A percentile compares a stretch with the other conserved stretches of the same genome.
Evolutionary conservation across 2,329 filamentous ascomycete genomes (phyloP).

Genomic region (Proliferodiscus dingleyae): DNA sequence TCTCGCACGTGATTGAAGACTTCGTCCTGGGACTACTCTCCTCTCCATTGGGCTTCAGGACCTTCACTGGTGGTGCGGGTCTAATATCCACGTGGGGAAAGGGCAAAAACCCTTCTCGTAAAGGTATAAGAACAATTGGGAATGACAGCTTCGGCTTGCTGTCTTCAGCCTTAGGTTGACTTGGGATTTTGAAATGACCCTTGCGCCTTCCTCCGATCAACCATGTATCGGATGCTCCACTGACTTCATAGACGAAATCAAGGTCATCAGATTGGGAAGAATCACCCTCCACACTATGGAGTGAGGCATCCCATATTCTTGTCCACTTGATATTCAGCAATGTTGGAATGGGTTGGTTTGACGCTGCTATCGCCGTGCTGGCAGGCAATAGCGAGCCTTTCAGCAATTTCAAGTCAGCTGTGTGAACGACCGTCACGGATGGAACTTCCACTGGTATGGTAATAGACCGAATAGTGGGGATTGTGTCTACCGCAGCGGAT

Average conservation of each 20-base stretch:
- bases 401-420: conserved; percentile 60
- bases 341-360: conserved; percentile 62
- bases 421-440: conserved; percentile 76
- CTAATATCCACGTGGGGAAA: conserved; percentile 77
- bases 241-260: conserved; percentile 80
- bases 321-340: conserved; percentile 60
- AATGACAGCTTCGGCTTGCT: conserved; percentile 46
- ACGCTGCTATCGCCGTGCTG: conserved; percentile 40
- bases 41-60: conserved; percentile 13
- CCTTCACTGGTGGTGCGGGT: conserved; percentile 42
- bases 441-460: conserved; percentile 88
- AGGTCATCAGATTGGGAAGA: conserved; percentile 38
- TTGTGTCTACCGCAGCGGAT: conserved; percentile 19
- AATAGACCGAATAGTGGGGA: conserved; percentile 56
- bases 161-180: conserved; percentile 38
- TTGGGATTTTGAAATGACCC: conserved; percentile 66
- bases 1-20: conserved; percentile 57
- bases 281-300: conserved; percentile 22
- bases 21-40: conserved; percentile 18
- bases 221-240: conserved; percentile 71
- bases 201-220: conserved; percentile 77
- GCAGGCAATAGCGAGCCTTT: conserved; percentile 32
- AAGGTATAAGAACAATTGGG: conserved; percentile 71
- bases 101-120: conserved; percentile 71
- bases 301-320: conserved; percentile 52